phyloP scores from a whole-genome alignment of 2,329 filamentous ascomycete genomes.

The Ramularia endophylla region DNA sequence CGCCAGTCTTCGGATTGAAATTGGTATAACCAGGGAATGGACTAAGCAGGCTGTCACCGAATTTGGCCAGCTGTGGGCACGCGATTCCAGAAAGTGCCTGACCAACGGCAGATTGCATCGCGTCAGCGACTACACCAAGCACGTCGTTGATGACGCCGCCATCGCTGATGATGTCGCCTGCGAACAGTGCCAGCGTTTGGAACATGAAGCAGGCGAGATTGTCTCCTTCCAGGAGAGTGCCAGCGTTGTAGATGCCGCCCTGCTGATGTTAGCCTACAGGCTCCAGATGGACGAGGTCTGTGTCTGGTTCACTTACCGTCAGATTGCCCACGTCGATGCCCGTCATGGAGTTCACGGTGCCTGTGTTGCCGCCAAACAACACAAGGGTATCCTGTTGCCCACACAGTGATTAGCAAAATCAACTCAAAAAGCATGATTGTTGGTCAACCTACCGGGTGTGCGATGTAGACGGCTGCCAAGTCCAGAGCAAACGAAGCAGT shows the following conservation, averaged over 20 bases:
- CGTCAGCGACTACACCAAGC: slow-evolving; percentile 8
- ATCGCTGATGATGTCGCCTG: slow-evolving; percentile 23
- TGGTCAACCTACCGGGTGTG: slow-evolving; percentile 25
- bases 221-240: slow-evolving; percentile 32
- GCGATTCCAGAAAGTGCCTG: slow-evolving; percentile 15
- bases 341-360: slow-evolving; percentile 29
- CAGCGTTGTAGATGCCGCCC: slow-evolving; percentile 37
- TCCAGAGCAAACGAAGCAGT: slow-evolving; percentile 24
- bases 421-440: neutral
- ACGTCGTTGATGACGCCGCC: neutral
- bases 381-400: too few species aligned
- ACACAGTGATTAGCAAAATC: too few species aligned
- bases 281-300: too few species aligned
- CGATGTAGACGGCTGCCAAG: slow-evolving; percentile 8
- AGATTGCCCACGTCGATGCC: slow-evolving; percentile 31
- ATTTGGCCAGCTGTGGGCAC: slow-evolving; percentile 23
- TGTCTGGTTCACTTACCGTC: too few species aligned
- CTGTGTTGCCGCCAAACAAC: slow-evolving; percentile 32
- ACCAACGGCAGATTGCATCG: slow-evolving; percentile 3
- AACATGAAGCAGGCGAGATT: slow-evolving; percentile 41
- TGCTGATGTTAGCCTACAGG: too few species aligned
- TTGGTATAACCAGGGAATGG: slow-evolving; percentile 25
- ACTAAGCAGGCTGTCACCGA: slow-evolving; percentile 23
- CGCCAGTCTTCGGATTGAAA: neutral
- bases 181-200: slow-evolving; percentile 29